These are phyloP conservation scores for Waltergamsia citrina DNA, from an alignment of 2,329 filamentous ascomycete species.

Conservation along the genomic window DNA sequence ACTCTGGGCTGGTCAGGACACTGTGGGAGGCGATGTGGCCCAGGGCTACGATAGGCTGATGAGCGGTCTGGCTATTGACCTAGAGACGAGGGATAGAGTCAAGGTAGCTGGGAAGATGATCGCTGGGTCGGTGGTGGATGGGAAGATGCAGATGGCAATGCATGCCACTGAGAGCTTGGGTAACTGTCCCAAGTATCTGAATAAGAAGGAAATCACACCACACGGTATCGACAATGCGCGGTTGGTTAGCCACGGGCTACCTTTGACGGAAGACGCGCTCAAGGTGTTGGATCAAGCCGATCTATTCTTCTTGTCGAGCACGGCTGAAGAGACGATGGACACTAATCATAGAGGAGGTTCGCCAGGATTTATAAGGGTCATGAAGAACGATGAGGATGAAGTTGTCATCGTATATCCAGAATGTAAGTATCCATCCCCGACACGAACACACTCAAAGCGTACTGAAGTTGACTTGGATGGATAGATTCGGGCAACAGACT, in stretches of 20 bases:
- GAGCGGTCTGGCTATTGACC: conserved; percentile 46
- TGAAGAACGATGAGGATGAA: conserved; percentile 39
- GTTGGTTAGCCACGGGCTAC: conserved; percentile 31
- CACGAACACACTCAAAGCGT: not conserved
- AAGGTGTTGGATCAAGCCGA: conserved; percentile 56
- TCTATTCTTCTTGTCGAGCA: conserved; percentile 69
- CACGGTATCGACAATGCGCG: conserved; percentile 34
- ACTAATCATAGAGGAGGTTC: conserved; percentile 73
- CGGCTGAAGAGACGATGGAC: conserved; percentile 63
- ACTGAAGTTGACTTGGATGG: conserved; percentile 8
- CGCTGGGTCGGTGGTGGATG: conserved; percentile 45
- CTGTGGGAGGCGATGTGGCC: conserved; percentile 28
- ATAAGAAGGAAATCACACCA: conserved; percentile 55
- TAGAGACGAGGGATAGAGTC: conserved; percentile 49
- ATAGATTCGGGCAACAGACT: conserved; percentile 66
- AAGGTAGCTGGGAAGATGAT: conserved; percentile 66
- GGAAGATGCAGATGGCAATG: conserved; percentile 46
- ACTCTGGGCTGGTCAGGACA: conserved; percentile 43
- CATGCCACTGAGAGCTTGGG: conserved; percentile 64
- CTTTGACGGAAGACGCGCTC: conserved; percentile 43
- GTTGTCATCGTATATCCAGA: conserved; percentile 65
- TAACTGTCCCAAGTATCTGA: conserved; percentile 84
- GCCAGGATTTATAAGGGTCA: conserved; percentile 62
- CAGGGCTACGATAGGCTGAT: conserved; percentile 29
- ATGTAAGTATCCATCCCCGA: conserved; percentile 28